Evolutionary conservation across 2,329 filamentous ascomycete genomes (phyloP), one percentile per base, ranked within the genome.

Genomic region (Ophiocordyceps camponoti-floridani): DNA sequence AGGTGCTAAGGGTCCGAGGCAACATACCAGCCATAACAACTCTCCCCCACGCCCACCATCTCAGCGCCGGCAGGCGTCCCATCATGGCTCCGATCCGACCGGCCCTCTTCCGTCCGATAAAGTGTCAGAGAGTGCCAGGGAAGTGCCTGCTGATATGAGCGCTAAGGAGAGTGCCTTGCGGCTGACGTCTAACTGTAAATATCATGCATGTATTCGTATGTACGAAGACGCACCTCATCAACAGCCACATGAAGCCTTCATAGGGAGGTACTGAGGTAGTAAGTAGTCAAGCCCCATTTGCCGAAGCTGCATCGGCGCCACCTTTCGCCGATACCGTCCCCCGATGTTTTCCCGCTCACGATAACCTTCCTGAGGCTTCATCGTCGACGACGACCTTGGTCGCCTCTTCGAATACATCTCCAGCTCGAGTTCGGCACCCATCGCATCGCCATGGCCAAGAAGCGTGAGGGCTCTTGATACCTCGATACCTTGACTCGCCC

Each of bases 391-490:
- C 18, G 40, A 16, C 14, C 33, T 37, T 12, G 14, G 6, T n/a
- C 14, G 16, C 33, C 16, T 18, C 35, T 9, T 10, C 14, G 2
- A 9, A 16, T 37, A 18, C 9, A 38, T 16, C 5, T 18, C n/a
- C 35, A 38, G 8, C 35, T 40, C 35, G 2, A 23, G 40, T 23
- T 30, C 40, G 45, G 43, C 44, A 44, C 44, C 45, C 53, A 26
- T 31, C 40, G 42, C 45, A 44, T 23, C 23, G 44, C 43, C 46
- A 55, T 55, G 53, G 53, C 52, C 41, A 55, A 55, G 46, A 55
- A 55, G 52, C 49, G 53, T 54, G 42, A 23, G 30, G n/a, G 5
- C 1, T 30, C 14, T 19, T n/a, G 37, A 28, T 9, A 2, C 11
- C 16, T 37, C 3, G 2, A 9, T 26, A 5, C 26, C 11, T 28